These are phyloP conservation scores for Anaeromyces robustus DNA, from an alignment of 192 early-diverging fungal genomes.

Conservation along the genomic window DNA sequence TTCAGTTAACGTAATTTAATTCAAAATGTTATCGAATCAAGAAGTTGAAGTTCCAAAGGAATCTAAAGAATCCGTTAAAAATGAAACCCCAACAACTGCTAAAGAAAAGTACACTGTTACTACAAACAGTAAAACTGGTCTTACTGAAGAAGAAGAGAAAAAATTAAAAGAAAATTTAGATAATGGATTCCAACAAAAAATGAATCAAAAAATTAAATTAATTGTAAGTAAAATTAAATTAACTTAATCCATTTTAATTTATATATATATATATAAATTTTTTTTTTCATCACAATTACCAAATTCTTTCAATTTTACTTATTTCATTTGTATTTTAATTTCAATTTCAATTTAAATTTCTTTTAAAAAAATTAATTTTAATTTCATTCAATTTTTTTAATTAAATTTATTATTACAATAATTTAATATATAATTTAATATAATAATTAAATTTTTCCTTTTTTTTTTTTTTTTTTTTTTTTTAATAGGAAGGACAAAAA, in stretches of 20 bases:
- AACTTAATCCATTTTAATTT: background rate
- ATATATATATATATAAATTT: too few relatives aligned
- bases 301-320: too few relatives aligned
- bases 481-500: background rate
- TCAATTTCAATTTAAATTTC: too few relatives aligned
- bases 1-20: background rate
- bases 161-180: background rate
- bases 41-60: background rate
- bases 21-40: background rate
- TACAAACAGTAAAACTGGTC: background rate
- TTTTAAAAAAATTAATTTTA: too few relatives aligned
- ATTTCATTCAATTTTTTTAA: too few relatives aligned
- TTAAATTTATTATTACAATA: too few relatives aligned
- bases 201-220: background rate
- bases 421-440: too few relatives aligned
- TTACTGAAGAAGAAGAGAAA: background rate
- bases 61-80: background rate
- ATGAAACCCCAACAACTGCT: background rate
- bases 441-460: too few relatives aligned
- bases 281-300: too few relatives aligned
- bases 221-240: background rate
- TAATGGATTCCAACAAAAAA: background rate
- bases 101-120: background rate
- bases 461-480: too few relatives aligned
- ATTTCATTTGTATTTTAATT: too few relatives aligned